phyloP scores from a whole-genome alignment of 1,139 yeast species.

The Hyphopichia pseudoburtonii region DNA sequence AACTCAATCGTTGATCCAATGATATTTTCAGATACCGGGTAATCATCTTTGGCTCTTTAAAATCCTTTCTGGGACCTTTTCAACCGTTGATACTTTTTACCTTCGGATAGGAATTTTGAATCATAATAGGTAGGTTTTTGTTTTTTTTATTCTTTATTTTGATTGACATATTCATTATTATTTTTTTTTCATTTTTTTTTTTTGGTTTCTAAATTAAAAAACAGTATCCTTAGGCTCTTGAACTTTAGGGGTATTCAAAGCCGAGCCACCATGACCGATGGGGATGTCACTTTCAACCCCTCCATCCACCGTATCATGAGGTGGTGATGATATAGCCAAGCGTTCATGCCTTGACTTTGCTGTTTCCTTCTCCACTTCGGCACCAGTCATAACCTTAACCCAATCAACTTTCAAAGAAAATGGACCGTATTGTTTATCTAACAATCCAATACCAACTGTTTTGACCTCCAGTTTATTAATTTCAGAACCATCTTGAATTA shows the following conservation, averaged over 20 bases:
- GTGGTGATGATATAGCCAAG: conserved; percentile 15
- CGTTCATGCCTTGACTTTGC: conserved; percentile 30
- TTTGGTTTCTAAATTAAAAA: too few species aligned
- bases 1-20: too few species aligned
- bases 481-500: conserved; percentile 64
- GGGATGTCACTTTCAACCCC: conserved; percentile 25
- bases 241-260: conserved; percentile 17
- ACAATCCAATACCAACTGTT: conserved; percentile 76
- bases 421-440: conserved; percentile 81
- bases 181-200: neutral
- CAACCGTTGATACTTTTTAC: too few species aligned
- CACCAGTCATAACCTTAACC: conserved; percentile 68
- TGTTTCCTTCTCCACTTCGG: conserved; percentile 43
- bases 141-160: too few species aligned
- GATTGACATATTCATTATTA: neutral
- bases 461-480: conserved; percentile 66
- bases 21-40: too few species aligned
- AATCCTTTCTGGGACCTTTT: too few species aligned
- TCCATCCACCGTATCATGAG: conserved; percentile 11
- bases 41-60: too few species aligned
- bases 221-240: conserved; percentile 37
- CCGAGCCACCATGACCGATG: conserved; percentile 16
- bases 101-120: too few species aligned
- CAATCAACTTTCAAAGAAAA: conserved; percentile 69
- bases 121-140: neutral